Evolutionary conservation across 257 asterid species (phyloP), one percentile per base, ranked within the genome.

Genomic region (Oldenlandia corymbosa): DNA sequence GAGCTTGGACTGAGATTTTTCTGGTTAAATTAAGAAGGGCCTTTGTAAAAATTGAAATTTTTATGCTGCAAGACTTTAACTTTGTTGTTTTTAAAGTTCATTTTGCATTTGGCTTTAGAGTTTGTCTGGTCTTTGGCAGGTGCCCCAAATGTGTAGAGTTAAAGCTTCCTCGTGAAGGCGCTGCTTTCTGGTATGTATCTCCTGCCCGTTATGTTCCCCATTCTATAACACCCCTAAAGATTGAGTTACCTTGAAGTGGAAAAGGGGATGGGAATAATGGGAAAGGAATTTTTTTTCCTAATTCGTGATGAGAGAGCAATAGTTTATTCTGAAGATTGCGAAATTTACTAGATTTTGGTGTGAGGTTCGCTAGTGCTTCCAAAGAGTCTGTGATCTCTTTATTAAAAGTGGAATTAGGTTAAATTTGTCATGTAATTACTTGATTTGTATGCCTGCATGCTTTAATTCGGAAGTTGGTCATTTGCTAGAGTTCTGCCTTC

Each of bases 161-260:
- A 60, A 93, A 87, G 90, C 99, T 93, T 77, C 90, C 99, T 16
- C 97, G 96, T 21, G 95, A 87, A 73, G 88, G 76, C 50, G 95
- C 99, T 74, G 85, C 99, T 64, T 93, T 93, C 96, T 93, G 99
- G 97, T 93, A 81, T 37, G 95, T 90, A 57, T 66, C 64, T 64
- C 42, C 76, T 54, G 60, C 74, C 62, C 27, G 56, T 36, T 32
- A 45, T 64, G 76, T 46, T 53, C 12, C 51, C 39, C 5, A 26
- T 10, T 1, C 30, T 11, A 18, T 41, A 27, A 43, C 26, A 10
- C 41, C 47, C 12, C 12, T 17, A 60, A 32, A 31, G 45, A 51
- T 39, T 27, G 34, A 4, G 13, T 5, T 51, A 16, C 14, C 24
- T 21, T 31, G 9, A 11, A 18, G 26, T 10, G 21, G 37, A 42